phyloP scores from a whole-genome alignment of 225 moss, liverwort and hornwort species.

The Thuidium tamariscinum region DNA sequence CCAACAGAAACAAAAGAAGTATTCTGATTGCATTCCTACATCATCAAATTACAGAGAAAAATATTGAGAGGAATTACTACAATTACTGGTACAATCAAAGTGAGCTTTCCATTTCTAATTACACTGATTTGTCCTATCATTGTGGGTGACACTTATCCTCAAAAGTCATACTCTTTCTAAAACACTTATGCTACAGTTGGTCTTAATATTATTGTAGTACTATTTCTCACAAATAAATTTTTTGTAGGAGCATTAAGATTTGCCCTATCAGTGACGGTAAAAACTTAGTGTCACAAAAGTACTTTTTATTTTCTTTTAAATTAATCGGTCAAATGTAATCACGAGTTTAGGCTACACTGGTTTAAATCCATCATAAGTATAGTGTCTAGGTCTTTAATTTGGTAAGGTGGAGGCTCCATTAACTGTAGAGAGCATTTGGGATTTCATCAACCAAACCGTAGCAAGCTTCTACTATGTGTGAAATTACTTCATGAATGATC shows the following conservation, averaged over 20 bases:
- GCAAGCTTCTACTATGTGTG: too few species aligned
- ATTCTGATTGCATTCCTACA: too few species aligned
- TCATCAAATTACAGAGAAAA: not conserved
- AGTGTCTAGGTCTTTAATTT: not conserved
- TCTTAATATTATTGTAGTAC: too few species aligned
- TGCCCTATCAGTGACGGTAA: too few species aligned
- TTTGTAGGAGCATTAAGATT: too few species aligned
- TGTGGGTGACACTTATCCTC: not conserved
- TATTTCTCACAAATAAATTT: too few species aligned
- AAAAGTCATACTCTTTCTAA: too few species aligned
- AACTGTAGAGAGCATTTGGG: not conserved
- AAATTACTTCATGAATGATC: too few species aligned
- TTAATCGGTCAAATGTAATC: too few species aligned
- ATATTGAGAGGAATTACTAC: not conserved
- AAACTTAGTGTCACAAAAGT: too few species aligned
- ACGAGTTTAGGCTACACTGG: not conserved
- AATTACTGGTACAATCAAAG: not conserved
- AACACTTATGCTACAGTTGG: too few species aligned
- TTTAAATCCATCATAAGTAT: not conserved
- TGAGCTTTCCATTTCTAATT: not conserved
- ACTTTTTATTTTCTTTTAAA: too few species aligned
- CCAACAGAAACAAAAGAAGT: not conserved
- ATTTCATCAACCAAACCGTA: not conserved
- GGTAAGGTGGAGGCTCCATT: not conserved
- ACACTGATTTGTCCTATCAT: not conserved